phyloP scores from a whole-genome alignment of 2,329 filamentous ascomycete genomes.

The Penicillium sp. region DNA sequence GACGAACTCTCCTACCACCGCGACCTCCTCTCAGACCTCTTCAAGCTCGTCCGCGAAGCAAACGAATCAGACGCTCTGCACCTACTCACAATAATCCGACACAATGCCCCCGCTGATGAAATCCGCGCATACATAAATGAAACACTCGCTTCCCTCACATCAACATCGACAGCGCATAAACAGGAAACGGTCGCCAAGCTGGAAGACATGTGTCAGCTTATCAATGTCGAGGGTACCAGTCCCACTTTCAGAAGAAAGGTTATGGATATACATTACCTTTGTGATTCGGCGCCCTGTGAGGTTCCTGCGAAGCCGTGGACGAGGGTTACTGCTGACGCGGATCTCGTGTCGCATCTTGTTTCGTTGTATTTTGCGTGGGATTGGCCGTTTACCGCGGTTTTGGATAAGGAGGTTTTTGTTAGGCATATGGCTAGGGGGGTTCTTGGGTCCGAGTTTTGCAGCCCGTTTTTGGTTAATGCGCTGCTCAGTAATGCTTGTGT shows the following conservation, averaged over 20 bases:
- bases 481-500: constrained; percentile 64
- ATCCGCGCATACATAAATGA: constrained; percentile 36
- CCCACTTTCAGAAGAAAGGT: constrained; percentile 38
- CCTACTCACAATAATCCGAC: constrained; percentile 38
- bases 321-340: constrained; percentile 69
- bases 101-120: constrained; percentile 36
- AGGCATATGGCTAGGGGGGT: constrained; percentile 47
- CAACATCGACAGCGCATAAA: not conserved
- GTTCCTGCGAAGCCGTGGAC: constrained; percentile 65
- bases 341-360: constrained; percentile 75
- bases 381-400: constrained; percentile 79
- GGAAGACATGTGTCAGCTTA: constrained; percentile 29
- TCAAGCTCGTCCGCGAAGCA: constrained; percentile 35
- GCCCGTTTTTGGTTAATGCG: constrained; percentile 82
- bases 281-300: constrained; percentile 34
- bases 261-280: constrained; percentile 44
- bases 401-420: constrained; percentile 72
- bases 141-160: constrained; percentile 16
- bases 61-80: constrained; percentile 29
- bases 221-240: constrained; percentile 31
- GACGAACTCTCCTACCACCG: constrained; percentile 42
- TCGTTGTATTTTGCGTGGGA: constrained; percentile 95
- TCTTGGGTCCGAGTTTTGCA: constrained; percentile 69
- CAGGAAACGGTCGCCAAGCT: constrained; percentile 25
- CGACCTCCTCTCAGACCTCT: constrained; percentile 38